These are phyloP conservation scores for Ceratocystis colombiana DNA, from an alignment of 2,329 filamentous ascomycete species.

Conservation along the genomic window DNA sequence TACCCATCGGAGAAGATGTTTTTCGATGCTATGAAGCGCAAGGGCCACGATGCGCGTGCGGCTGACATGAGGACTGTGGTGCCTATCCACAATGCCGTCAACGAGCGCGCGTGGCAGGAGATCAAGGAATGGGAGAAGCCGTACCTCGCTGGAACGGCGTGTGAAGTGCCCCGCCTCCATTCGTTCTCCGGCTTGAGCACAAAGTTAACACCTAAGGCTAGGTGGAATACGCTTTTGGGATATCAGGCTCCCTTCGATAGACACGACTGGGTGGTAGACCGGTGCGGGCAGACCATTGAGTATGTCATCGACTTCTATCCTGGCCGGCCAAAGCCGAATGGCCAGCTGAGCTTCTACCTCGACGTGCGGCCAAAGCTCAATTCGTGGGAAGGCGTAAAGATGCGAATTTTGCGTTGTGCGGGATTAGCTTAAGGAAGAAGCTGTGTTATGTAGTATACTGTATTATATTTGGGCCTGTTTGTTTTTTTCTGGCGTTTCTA, in stretches of 20 bases:
- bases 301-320: slow-evolving; percentile 99
- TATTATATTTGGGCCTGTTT: slow-evolving; percentile 26
- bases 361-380: slow-evolving; percentile 61
- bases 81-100: slow-evolving; percentile 96
- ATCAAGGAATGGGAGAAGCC: slow-evolving; percentile 81
- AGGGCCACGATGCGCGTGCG: slow-evolving; percentile 61
- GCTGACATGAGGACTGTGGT: slow-evolving; percentile 84
- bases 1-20: slow-evolving; percentile 97
- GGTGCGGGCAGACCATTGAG: slow-evolving; percentile 75
- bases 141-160: slow-evolving; percentile 41
- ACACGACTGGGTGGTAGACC: slow-evolving; percentile 94
- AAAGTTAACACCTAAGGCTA: slow-evolving; percentile 68
- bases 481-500: slow-evolving; percentile 27
- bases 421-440: slow-evolving; percentile 36
- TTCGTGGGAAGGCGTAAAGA: slow-evolving; percentile 57
- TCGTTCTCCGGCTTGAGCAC: slow-evolving; percentile 67
- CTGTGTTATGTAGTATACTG: slow-evolving; percentile 26
- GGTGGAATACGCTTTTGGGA: slow-evolving; percentile 74
- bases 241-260: slow-evolving; percentile 88
- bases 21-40: slow-evolving; percentile 92
- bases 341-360: slow-evolving; percentile 51
- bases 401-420: slow-evolving; percentile 45
- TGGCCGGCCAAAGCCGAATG: slow-evolving; percentile 42
- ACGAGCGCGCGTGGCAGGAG: slow-evolving; percentile 89
- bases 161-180: slow-evolving; percentile 69